These are phyloP conservation scores for Ceriops zippeliana DNA, from an alignment of 345 rosid genomes.

Conservation along the genomic window DNA sequence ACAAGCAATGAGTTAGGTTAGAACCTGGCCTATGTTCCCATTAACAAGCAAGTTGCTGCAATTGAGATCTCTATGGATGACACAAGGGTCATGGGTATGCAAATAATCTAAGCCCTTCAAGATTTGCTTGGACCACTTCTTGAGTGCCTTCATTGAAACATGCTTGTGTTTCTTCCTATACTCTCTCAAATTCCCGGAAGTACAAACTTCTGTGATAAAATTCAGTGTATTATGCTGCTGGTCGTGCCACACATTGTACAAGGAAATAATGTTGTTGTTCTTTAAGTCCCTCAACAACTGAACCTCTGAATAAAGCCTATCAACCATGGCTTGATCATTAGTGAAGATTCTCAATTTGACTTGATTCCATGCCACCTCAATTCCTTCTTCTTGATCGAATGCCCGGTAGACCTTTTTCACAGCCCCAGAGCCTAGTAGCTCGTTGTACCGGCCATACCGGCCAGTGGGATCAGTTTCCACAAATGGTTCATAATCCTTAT, in stretches of 20 bases:
- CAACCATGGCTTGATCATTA: background rate
- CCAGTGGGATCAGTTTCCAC: conserved; percentile 2
- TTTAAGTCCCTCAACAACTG: background rate
- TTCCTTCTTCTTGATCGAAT: conserved; percentile 4
- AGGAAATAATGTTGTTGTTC: background rate
- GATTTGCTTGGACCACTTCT: conserved; percentile 3
- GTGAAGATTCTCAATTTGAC: conserved; percentile 3
- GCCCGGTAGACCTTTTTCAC: conserved; percentile 1
- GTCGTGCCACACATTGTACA: background rate
- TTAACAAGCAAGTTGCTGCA: conserved; percentile 6
- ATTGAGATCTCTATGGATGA: conserved; percentile 5
- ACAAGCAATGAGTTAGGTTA: background rate
- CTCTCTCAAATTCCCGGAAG: conserved; percentile 2
- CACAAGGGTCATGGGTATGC: background rate
- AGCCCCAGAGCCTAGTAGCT: background rate
- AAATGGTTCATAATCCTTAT: background rate
- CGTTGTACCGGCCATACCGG: background rate
- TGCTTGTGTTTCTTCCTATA: conserved; percentile 6
- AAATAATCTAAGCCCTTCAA: conserved; percentile 4
- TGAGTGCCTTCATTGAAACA: conserved; percentile 5
- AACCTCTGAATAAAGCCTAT: conserved; percentile 2
- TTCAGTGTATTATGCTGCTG: conserved; percentile 1
- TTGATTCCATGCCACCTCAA: conserved; percentile 5
- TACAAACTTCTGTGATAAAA: conserved; percentile 1
- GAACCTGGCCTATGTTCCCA: conserved; percentile 4